Percentiles rank a stretch among this genome's conserved stretches.
Conservation (phyloP, 192 early-diverging fungal genomes). For the Mortierella hygrophila region DNA sequence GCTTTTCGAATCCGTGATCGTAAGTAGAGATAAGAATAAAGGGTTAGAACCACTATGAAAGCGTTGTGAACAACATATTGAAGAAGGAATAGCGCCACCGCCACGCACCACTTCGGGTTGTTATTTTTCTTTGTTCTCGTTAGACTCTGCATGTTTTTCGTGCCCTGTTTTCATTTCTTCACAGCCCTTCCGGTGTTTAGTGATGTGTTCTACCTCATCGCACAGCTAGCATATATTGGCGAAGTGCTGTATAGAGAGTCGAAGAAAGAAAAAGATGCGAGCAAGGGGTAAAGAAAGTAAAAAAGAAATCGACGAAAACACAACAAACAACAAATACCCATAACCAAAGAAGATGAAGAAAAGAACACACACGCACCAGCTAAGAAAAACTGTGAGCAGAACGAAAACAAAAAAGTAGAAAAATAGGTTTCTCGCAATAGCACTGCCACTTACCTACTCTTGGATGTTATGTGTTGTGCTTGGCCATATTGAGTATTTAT, state of each 20-base stretch:
- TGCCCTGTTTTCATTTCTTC: not conserved
- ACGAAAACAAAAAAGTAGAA: not conserved
- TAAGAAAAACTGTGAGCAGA: not conserved
- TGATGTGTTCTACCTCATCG: not conserved
- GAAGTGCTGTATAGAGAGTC: not conserved
- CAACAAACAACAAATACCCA: not conserved
- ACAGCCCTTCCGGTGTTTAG: not conserved
- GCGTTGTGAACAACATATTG: not conserved
- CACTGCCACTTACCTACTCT: too few relatives aligned
- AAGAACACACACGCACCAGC: not conserved
- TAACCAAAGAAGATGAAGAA: not conserved
- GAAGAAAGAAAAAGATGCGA: not conserved
- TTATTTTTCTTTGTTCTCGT: too few relatives aligned
- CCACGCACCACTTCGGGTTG: not conserved
- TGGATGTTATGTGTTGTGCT: too few relatives aligned
- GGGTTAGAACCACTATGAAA: not conserved
- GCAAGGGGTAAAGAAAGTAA: not conserved
- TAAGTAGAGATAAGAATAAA: not conserved
- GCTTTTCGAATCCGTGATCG: not conserved
- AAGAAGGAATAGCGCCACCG: not conserved
- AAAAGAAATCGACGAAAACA: not conserved
- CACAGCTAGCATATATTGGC: not conserved
- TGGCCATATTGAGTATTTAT: too few relatives aligned
- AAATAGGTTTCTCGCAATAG: not conserved
- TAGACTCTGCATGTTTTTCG: not conserved